Evolutionary conservation across 192 early-diverging fungal species (phyloP).

Genomic region (Helicostylum pulchrum): DNA sequence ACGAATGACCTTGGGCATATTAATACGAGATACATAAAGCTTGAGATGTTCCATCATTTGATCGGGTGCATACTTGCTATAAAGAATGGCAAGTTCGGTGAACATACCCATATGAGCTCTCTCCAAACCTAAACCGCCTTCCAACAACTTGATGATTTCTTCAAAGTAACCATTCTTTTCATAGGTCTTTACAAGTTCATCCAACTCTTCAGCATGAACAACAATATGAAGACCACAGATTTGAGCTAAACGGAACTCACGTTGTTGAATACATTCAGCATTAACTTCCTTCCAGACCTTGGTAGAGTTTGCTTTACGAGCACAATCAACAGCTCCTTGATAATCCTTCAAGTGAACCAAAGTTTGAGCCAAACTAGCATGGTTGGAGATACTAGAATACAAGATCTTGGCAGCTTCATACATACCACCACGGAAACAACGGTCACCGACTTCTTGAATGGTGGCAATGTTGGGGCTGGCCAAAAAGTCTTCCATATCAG

Average conservation of each 20-base stretch:
- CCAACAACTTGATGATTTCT: conserved; percentile 86
- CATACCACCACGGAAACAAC: conserved; percentile 89
- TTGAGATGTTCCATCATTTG: conserved; percentile 97
- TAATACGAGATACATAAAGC: conserved; percentile 95
- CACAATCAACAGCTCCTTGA: conserved; percentile 96
- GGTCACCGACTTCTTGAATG: conserved; percentile 89
- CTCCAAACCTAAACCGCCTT: conserved; percentile 93
- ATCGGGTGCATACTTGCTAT: conserved; percentile 94
- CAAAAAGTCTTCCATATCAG: conserved; percentile 94
- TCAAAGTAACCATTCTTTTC: conserved; percentile 87
- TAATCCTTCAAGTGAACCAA: conserved; percentile 94
- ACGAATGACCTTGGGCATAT: conserved; percentile 98
- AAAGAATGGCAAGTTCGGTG: conserved; percentile 96
- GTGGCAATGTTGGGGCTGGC: conserved; percentile 91
- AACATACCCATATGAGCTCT: conserved; percentile 99
- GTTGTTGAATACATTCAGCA: conserved; percentile 89
- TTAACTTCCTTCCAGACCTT: conserved; percentile 99
- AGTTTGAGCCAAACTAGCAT: conserved; percentile 94
- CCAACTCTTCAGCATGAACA: conserved; percentile 96
- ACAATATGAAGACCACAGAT: conserved; percentile 96
- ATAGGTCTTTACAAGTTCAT: conserved; percentile 82
- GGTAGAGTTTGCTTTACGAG: conserved; percentile 96
- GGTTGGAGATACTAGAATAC: conserved; percentile 96
- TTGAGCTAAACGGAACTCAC: conserved; percentile 96
- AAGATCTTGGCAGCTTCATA: conserved; percentile 93